Evolutionary conservation across 2,329 filamentous ascomycete genomes (phyloP).

Genomic region (Coccinonectria pachysandricola): DNA sequence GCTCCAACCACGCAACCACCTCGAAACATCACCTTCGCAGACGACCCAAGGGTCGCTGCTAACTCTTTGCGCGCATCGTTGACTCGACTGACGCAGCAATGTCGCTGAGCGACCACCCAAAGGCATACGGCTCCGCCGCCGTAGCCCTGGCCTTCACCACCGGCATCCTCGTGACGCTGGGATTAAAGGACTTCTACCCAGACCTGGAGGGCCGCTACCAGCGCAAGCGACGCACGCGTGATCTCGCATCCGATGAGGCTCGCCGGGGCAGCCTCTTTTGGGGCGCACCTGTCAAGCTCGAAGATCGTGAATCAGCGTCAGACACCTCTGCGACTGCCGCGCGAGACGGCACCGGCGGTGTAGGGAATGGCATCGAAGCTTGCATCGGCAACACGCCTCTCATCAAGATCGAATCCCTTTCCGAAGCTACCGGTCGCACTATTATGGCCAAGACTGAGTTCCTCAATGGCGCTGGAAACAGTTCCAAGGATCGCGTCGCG

Average conservation of each 20-base stretch:
- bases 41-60: constrained; percentile 6
- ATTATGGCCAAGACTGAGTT: constrained; percentile 95
- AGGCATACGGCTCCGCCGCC: constrained; percentile 54
- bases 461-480: constrained; percentile 87
- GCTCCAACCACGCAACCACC: constrained; percentile 1
- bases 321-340: constrained; percentile 20
- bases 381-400: constrained; percentile 92
- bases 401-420: constrained; percentile 75
- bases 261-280: constrained; percentile 36
- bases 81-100: constrained; percentile 26
- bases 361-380: constrained; percentile 80
- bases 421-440: constrained; percentile 73
- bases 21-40: neutral
- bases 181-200: constrained; percentile 71
- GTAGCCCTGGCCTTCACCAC: constrained; percentile 64
- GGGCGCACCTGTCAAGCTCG: constrained; percentile 39
- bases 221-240: constrained; percentile 24
- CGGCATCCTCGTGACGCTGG: constrained; percentile 64
- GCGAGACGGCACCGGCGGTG: constrained; percentile 35
- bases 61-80: constrained; percentile 4
- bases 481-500: constrained; percentile 90
- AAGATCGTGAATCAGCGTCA: constrained; percentile 40
- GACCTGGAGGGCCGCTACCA: constrained; percentile 59
- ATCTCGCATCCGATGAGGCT: constrained; percentile 4
- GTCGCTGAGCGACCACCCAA: constrained; percentile 51